Evolutionary conservation across 169 alveolate genomes (phyloP), one percentile per base, ranked within the genome.

Genomic region (Cyclospora cayetanensis): DNA sequence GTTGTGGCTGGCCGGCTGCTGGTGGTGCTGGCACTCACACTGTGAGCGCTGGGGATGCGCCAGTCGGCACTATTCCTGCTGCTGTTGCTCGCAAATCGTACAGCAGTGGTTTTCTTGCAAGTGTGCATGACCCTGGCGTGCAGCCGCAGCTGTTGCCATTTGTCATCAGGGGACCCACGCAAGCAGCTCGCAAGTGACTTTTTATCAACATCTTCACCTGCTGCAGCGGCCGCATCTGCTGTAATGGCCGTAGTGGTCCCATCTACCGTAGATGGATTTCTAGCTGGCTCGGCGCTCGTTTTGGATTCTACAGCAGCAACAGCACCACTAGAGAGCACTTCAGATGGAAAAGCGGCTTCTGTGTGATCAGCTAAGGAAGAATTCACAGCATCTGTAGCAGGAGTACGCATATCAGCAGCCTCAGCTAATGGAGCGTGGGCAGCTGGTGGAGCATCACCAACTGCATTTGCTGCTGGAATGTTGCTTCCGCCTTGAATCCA

Each of bases 381-480:
- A 9, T 9, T 11, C 60, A 50, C 52, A 34, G 60, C 84, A 34
- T 27, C 2, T 18, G 12, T 0, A 72, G 63, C 34, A 0, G 52
- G 60, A 37, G 29, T 29, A n/a, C 35, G 42, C 29, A 0, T 37
- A n/a, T 9, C 42, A 41, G 86, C 43, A n/a, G 66, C 60, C 22
- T 18, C 66, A 76, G 86, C 66, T 39, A 65, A 25, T 12, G 86
- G 37, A 72, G 85, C 85, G 11, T 18, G 60, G 60, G n/a, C 35
- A 11, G 52, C 46, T 43, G n/a, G 46, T 7, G 7, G 39, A 27
- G 82, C 82, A 68, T 9, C 82, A 68, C 7, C 50, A 68, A 43
- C 82, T 11, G 85, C 85, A 72, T 34, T 65, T 4, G 86, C 86
- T 41, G 86, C 86, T 7, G 63, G 34, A 41, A 4, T 25, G 86